Conservation (phyloP, 1,139 yeast species). For the Candida pseudoviswanathii region DNA sequence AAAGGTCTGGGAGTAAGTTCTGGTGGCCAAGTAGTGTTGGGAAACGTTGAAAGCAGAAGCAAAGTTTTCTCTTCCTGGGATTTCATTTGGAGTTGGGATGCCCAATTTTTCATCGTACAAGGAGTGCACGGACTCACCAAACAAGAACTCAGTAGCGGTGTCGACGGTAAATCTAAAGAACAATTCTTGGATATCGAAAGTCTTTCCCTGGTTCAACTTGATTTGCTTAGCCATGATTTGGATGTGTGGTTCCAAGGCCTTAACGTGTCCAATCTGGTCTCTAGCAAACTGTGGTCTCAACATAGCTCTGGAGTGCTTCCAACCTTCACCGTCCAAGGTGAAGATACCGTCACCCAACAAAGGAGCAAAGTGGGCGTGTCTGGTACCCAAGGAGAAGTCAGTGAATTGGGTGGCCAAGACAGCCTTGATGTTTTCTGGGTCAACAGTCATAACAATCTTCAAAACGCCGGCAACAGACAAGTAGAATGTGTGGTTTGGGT, state of each 20-base stretch:
- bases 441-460: constrained; percentile 24
- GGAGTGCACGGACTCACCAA: constrained; percentile 54
- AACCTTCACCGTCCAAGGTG: constrained; percentile 58
- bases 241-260: constrained; percentile 48
- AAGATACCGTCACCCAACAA: constrained; percentile 60
- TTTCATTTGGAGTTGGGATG: constrained; percentile 18
- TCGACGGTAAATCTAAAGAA: constrained; percentile 54
- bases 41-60: constrained; percentile 34
- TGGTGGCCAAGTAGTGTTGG: constrained; percentile 30
- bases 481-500: constrained; percentile 24
- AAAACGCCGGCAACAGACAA: constrained; percentile 37
- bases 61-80: constrained; percentile 22
- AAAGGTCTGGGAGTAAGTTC: constrained; percentile 29
- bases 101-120: constrained; percentile 35
- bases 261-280: constrained; percentile 52
- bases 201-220: constrained; percentile 21
- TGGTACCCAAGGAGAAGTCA: constrained; percentile 53
- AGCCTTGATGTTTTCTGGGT: constrained; percentile 42
- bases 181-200: constrained; percentile 39
- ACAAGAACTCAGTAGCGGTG: constrained; percentile 59
- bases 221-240: constrained; percentile 38
- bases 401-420: constrained; percentile 46
- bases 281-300: constrained; percentile 58
- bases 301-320: constrained; percentile 59
- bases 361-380: constrained; percentile 45